These are phyloP conservation scores for Lycium barbarum DNA, from an alignment of 257 asterid genomes.

Conservation along the genomic window DNA sequence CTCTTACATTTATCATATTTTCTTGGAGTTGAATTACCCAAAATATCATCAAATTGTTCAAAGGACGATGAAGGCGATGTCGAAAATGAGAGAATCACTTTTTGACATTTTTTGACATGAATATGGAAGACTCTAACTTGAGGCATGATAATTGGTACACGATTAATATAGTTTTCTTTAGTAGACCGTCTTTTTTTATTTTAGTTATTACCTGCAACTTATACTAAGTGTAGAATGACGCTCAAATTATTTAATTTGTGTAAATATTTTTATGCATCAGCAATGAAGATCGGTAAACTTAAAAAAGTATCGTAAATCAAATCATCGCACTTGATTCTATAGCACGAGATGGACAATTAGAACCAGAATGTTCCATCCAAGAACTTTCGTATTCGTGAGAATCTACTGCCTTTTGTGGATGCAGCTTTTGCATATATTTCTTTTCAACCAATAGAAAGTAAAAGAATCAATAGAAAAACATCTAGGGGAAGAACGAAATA, in stretches of 20 bases:
- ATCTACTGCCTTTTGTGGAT: not conserved
- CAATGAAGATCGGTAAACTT: not conserved
- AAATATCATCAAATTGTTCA: not conserved
- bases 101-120: not conserved
- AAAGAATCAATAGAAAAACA: not conserved
- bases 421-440: not conserved
- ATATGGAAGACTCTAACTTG: no score
- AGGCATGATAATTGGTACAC: no score
- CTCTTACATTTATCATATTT: not conserved
- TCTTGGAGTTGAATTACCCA: not conserved
- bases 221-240: not conserved
- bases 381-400: not conserved
- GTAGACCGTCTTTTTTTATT: no score
- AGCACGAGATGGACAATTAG: conserved; percentile 12
- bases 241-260: not conserved
- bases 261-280: not conserved
- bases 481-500: not conserved
- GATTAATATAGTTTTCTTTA: no score
- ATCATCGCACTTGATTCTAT: not conserved
- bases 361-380: not conserved
- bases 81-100: not conserved
- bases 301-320: not conserved
- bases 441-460: not conserved
- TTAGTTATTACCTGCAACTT: no score
- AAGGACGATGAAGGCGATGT: not conserved